These are phyloP conservation scores for Diutina neorugosa DNA, from an alignment of 1,139 yeast genomes.

Conservation along the genomic window DNA sequence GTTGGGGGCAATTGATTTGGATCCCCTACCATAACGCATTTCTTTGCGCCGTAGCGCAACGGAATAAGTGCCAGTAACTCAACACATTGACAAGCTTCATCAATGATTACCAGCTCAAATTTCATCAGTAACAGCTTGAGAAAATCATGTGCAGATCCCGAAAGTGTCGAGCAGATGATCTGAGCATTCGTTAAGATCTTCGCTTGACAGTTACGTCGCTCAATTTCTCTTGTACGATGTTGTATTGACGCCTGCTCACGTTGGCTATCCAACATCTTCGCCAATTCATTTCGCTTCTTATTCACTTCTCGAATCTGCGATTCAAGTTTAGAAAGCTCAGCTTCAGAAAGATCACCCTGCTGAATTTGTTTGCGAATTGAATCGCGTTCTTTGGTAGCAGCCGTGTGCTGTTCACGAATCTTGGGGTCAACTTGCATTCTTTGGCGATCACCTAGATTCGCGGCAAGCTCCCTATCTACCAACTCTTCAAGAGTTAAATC, in stretches of 20 bases:
- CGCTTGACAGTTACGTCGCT: slow-evolving; percentile 63
- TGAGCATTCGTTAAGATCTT: slow-evolving; percentile 68
- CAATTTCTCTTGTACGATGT: slow-evolving; percentile 66
- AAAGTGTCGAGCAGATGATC: slow-evolving; percentile 81
- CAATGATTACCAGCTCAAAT: slow-evolving; percentile 90
- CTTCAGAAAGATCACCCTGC: slow-evolving; percentile 21
- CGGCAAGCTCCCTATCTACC: slow-evolving; percentile 54
- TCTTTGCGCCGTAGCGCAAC: slow-evolving; percentile 78
- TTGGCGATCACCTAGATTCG: slow-evolving; percentile 20
- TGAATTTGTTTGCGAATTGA: slow-evolving; percentile 26
- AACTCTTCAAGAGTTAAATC: slow-evolving; percentile 82
- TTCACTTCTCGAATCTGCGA: slow-evolving; percentile 41
- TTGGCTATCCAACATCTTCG: slow-evolving; percentile 64
- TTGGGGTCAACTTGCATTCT: slow-evolving; percentile 23
- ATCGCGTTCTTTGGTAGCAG: slow-evolving; percentile 34
- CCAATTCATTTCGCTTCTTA: slow-evolving; percentile 52
- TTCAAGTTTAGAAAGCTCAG: slow-evolving; percentile 34
- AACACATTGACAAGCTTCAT: slow-evolving; percentile 97
- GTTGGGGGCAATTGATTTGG: slow-evolving; percentile 98
- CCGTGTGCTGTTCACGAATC: slow-evolving; percentile 40
- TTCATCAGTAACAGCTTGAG: slow-evolving; percentile 61
- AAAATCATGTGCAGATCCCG: slow-evolving; percentile 91
- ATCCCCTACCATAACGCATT: slow-evolving; percentile 97
- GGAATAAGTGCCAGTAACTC: slow-evolving; percentile 91
- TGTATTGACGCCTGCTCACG: slow-evolving; percentile 62